Evolutionary conservation across 1,139 yeast species (phyloP).

Genomic region (Geotrichum phurueaensis): DNA sequence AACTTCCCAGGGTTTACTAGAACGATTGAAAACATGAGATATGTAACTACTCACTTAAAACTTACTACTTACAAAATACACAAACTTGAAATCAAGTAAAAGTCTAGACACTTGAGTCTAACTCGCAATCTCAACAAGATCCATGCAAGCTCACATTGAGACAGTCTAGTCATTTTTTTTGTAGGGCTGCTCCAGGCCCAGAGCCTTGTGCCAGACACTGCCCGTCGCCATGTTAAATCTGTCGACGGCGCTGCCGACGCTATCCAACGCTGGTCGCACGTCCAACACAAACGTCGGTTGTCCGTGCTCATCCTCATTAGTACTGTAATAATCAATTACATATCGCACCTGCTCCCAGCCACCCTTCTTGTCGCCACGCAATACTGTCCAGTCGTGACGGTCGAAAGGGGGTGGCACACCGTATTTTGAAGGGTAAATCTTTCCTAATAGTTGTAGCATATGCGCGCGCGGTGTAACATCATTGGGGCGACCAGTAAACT

Average conservation of each 20-base stretch:
- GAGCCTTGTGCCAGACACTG: conserved; percentile 43
- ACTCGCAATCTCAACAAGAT: not conserved
- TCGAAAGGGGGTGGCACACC: conserved; percentile 87
- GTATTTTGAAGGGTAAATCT: conserved; percentile 65
- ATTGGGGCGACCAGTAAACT: conserved; percentile 89
- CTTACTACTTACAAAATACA: not conserved
- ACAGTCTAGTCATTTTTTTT: not conserved
- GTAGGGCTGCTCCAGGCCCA: conserved; percentile 35
- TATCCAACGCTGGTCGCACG: conserved; percentile 91
- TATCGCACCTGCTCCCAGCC: conserved; percentile 68
- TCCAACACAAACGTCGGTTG: conserved; percentile 91
- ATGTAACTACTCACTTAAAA: not conserved
- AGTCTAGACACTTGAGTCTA: not conserved
- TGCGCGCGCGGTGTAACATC: conserved; percentile 86
- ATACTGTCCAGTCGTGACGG: conserved; percentile 97
- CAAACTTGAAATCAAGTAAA: not conserved
- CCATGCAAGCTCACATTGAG: not conserved
- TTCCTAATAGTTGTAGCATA: conserved; percentile 59
- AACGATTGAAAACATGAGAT: not conserved
- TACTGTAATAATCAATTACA: conserved; percentile 89
- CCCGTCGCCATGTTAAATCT: conserved; percentile 52
- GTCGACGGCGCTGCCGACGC: conserved; percentile 55
- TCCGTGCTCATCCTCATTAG: conserved; percentile 82
- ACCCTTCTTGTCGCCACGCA: conserved; percentile 49
- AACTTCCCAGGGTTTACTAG: too few relatives aligned